These are phyloP conservation scores for Pythium inflatum DNA, from an alignment of 352 stramenopile species.

Conservation along the genomic window DNA sequence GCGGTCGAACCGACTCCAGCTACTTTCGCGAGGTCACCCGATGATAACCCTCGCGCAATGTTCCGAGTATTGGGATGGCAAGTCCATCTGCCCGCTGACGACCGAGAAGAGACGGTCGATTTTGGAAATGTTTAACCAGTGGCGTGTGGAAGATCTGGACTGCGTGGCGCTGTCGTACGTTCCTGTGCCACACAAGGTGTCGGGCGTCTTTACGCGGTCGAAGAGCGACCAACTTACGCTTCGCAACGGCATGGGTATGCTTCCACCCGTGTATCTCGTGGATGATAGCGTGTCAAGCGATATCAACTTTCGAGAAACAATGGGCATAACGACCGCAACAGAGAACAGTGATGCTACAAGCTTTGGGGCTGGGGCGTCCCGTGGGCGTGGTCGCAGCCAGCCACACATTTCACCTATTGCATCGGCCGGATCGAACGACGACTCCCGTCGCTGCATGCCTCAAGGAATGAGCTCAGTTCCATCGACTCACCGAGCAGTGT, in stretches of 20 bases:
- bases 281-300: constrained; percentile 68
- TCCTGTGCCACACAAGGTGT: constrained; percentile 76
- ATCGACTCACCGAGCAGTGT: constrained; percentile 20
- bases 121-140: constrained; percentile 90
- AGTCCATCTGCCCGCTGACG: constrained; percentile 85
- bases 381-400: constrained; percentile 26
- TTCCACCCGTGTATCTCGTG: constrained; percentile 82
- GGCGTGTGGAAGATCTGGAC: constrained; percentile 85
- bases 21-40: constrained; percentile 78
- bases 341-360: constrained; percentile 21
- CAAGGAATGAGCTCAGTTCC: constrained; percentile 28
- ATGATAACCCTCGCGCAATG: constrained; percentile 75
- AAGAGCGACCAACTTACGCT: constrained; percentile 27
- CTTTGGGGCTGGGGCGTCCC: constrained; percentile 16
- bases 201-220: constrained; percentile 47
- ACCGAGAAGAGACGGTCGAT: constrained; percentile 79
- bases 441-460: constrained; percentile 4
- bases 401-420: constrained; percentile 22
- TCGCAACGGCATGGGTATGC: constrained; percentile 34
- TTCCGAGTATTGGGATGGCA: constrained; percentile 88
- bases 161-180: constrained; percentile 86
- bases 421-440: constrained; percentile 22
- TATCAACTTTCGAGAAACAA: constrained; percentile 43
- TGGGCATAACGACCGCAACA: constrained; percentile 1
- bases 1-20: constrained; percentile 74